A percentile compares a stretch with the other conserved stretches of the same genome.
These are phyloP conservation scores for Candida frijolesensis DNA, from an alignment of 1,139 yeast species.

Conservation along the genomic window DNA sequence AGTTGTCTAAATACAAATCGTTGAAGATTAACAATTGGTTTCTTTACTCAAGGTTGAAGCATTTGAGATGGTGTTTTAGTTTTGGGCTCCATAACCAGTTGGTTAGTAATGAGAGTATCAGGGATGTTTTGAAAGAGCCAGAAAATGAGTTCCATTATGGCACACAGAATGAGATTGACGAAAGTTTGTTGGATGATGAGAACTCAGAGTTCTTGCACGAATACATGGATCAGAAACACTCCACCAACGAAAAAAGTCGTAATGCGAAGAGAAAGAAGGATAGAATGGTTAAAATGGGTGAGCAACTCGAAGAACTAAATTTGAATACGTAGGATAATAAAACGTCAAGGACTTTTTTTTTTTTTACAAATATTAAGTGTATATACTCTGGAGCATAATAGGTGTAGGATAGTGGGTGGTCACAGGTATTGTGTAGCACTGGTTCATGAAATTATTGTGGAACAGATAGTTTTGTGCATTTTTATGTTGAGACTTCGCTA, in stretches of 20 bases:
- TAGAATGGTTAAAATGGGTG: conserved; percentile 33
- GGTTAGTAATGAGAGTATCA: conserved; percentile 49
- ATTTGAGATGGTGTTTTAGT: conserved; percentile 72
- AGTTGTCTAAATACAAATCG: conserved; percentile 55
- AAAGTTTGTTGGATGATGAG: conserved; percentile 16
- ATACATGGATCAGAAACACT: conserved; percentile 20
- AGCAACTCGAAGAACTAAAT: conserved; percentile 30
- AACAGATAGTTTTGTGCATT: no score
- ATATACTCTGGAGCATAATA: no score
- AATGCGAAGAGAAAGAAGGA: conserved; percentile 38
- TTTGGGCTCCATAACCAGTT: conserved; percentile 67
- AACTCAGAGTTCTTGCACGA: conserved; percentile 18
- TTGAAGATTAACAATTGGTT: conserved; percentile 70
- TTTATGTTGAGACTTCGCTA: no score
- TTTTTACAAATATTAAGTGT: not conserved
- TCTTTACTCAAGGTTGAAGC: conserved; percentile 60
- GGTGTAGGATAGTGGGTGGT: no score
- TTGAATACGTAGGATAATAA: conserved; percentile 3
- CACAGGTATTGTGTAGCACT: no score
- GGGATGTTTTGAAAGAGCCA: conserved; percentile 47
- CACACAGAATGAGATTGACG: conserved; percentile 15
- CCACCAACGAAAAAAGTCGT: conserved; percentile 32
- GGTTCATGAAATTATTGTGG: no score
- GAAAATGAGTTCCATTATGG: conserved; percentile 38
- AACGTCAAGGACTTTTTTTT: not conserved